A percentile compares a stretch with the other conserved stretches of the same genome.
Conservation (phyloP, 192 early-diverging fungal genomes). For the Linnemannia exigua region DNA sequence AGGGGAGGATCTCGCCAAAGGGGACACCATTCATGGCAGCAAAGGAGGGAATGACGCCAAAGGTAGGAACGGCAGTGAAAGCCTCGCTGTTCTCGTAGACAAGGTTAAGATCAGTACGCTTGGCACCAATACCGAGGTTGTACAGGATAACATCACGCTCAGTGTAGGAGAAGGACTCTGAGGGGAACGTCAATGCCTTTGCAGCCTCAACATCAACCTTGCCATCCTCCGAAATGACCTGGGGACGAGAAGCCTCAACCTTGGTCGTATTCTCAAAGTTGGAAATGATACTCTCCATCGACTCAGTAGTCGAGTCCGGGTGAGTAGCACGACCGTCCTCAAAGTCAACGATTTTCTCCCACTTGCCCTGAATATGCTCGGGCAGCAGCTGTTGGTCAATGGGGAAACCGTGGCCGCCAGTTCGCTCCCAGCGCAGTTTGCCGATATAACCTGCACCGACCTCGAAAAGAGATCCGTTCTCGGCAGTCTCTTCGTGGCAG, state of each 20-base stretch:
- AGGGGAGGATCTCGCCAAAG: constrained; percentile 75
- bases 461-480: constrained; percentile 93
- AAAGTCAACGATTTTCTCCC: constrained; percentile 83
- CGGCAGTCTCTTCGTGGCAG: constrained; percentile 81
- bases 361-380: constrained; percentile 82
- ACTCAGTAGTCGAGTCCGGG: constrained; percentile 80
- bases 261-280: constrained; percentile 70
- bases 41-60: constrained; percentile 88
- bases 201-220: constrained; percentile 73
- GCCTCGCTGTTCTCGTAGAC: constrained; percentile 91
- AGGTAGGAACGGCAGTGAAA: constrained; percentile 90
- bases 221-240: constrained; percentile 30
- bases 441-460: constrained; percentile 93
- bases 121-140: constrained; percentile 92
- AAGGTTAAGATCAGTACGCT: constrained; percentile 81
- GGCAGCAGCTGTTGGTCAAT: constrained; percentile 89
- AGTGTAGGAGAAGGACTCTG: constrained; percentile 75
- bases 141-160: constrained; percentile 92
- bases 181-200: constrained; percentile 65
- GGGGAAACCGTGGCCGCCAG: constrained; percentile 92
- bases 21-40: constrained; percentile 69
- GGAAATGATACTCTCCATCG: constrained; percentile 81
- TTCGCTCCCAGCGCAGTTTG: constrained; percentile 93
- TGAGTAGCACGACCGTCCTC: constrained; percentile 86
- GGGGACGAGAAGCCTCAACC: not conserved